Evolutionary conservation across 1,139 yeast genomes (phyloP).

Genomic region (Pichia sp.): DNA sequence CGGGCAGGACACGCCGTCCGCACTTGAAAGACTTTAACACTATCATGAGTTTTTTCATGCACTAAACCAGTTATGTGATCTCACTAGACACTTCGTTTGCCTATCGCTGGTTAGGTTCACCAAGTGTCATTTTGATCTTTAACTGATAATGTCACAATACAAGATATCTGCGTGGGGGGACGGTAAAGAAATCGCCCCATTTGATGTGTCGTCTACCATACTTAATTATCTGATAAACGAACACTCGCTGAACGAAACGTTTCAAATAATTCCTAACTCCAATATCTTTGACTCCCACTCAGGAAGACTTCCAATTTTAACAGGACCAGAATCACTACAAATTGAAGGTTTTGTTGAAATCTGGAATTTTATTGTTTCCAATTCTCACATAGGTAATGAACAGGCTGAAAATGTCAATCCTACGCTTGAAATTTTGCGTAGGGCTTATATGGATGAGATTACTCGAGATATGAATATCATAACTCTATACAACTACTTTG

Average conservation of each 20-base stretch:
- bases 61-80: neutral
- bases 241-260: slow-evolving; percentile 24
- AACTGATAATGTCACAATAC: slow-evolving; percentile 16
- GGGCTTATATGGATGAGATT: slow-evolving; percentile 5
- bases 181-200: slow-evolving; percentile 29
- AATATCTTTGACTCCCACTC: slow-evolving; percentile 45
- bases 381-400: neutral
- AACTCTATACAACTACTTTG: slow-evolving; percentile 58
- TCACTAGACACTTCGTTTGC: too few species aligned
- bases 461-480: slow-evolving; percentile 31
- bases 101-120: too few species aligned
- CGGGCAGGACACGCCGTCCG: neutral
- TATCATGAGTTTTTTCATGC: neutral
- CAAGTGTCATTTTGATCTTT: neutral
- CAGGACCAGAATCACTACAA: slow-evolving; percentile 31
- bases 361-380: slow-evolving; percentile 20
- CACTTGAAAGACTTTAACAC: neutral
- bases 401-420: neutral
- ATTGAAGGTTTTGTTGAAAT: slow-evolving; percentile 47
- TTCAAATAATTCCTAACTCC: slow-evolving; percentile 48
- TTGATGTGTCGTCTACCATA: slow-evolving; percentile 45
- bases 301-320: slow-evolving; percentile 55
- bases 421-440: slow-evolving; percentile 2
- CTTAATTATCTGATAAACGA: slow-evolving; percentile 35
- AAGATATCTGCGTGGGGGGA: slow-evolving; percentile 60